Evolutionary conservation across 495 filamentous ascomycete species (phyloP).

Genomic region (Evansstolkia leycettana): DNA sequence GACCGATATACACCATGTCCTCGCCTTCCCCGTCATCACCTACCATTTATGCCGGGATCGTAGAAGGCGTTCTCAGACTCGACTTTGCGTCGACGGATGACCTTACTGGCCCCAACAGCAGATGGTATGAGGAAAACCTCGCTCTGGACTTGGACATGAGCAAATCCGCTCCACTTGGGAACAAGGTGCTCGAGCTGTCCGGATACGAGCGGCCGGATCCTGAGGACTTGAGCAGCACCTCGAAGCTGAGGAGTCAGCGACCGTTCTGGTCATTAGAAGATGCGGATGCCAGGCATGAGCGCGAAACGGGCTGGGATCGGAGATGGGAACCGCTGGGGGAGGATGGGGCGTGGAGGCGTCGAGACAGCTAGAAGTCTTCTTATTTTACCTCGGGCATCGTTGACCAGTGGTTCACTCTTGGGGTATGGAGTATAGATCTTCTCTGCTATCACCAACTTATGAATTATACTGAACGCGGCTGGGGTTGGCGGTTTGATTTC

Average conservation of each 20-base stretch:
- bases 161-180: neutral
- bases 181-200: slow-evolving; percentile 18
- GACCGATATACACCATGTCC: slow-evolving; percentile 47
- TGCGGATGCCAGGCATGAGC: slow-evolving; percentile 9
- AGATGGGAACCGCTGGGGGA: slow-evolving; percentile 21
- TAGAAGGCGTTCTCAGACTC: slow-evolving; percentile 37
- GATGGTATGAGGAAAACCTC: slow-evolving; percentile 26
- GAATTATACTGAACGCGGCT: too few species aligned
- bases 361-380: slow-evolving; percentile 1
- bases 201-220: slow-evolving; percentile 30
- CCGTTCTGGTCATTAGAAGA: slow-evolving; percentile 11
- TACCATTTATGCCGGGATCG: slow-evolving; percentile 45
- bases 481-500: too few species aligned
- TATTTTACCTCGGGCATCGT: too few species aligned
- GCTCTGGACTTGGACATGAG: slow-evolving; percentile 8
- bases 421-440: too few species aligned
- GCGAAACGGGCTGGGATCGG: slow-evolving; percentile 24
- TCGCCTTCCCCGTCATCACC: slow-evolving; percentile 42
- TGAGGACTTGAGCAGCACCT: slow-evolving; percentile 18
- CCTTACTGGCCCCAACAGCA: slow-evolving; percentile 14
- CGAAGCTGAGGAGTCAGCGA: slow-evolving; percentile 25
- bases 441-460: too few species aligned
- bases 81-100: slow-evolving; percentile 40
- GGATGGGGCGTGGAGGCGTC: slow-evolving; percentile 24
- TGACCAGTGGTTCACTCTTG: too few species aligned